Evolutionary conservation across 176 grass and related monocot genomes (phyloP).

Genomic region (Aegilops umbellulata): DNA sequence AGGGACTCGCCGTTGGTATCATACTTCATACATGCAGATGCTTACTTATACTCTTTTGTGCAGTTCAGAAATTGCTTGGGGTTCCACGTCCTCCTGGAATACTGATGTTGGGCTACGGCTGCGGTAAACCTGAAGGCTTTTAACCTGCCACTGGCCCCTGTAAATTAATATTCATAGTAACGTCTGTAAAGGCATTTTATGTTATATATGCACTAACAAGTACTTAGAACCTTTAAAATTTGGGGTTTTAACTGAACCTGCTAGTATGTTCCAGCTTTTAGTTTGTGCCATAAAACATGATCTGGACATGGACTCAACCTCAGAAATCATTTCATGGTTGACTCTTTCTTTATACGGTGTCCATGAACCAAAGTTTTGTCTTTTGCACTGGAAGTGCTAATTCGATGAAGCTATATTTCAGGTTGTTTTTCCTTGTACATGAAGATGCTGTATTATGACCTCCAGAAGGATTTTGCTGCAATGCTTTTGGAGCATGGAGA

Average conservation of each 20-base stretch:
- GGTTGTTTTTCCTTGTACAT: neutral
- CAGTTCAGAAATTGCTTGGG: neutral
- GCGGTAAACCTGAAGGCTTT: neutral
- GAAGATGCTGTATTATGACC: neutral
- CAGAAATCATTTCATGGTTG: neutral
- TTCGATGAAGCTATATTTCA: constrained; percentile 22
- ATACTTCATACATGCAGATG: neutral
- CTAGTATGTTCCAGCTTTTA: neutral
- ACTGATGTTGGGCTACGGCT: neutral
- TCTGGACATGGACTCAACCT: neutral
- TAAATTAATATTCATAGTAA: neutral
- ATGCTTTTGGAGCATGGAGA: neutral
- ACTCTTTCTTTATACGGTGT: neutral
- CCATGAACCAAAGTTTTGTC: neutral
- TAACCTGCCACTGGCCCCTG: neutral
- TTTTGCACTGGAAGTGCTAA: constrained; percentile 7
- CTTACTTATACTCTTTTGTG: neutral
- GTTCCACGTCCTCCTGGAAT: neutral
- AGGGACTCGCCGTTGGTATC: neutral
- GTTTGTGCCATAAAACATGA: neutral
- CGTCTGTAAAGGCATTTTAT: neutral
- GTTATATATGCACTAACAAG: neutral
- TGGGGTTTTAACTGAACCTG: neutral
- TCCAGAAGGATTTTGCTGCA: neutral
- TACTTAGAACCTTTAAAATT: neutral